Evolutionary conservation across 2,329 filamentous ascomycete genomes (phyloP).

Genomic region (Colletotrichum cordylinicola): DNA sequence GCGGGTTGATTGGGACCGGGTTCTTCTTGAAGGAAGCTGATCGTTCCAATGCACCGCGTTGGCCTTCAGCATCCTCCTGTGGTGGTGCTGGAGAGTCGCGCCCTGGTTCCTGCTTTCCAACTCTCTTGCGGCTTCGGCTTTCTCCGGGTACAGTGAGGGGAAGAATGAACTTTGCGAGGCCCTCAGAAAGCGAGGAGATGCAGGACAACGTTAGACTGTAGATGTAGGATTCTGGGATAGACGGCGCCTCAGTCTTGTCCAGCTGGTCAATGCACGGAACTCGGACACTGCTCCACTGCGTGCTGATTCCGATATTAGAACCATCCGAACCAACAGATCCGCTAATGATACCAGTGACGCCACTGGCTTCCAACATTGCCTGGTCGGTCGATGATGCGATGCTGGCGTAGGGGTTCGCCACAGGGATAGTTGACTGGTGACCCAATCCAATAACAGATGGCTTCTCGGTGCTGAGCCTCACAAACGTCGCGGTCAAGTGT

Average conservation of each 20-base stretch:
- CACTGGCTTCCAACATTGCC: conserved; percentile 87
- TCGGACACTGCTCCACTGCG: conserved; percentile 87
- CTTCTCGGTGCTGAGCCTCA: conserved; percentile 91
- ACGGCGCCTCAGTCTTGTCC: conserved; percentile 86
- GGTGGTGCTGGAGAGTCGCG: conserved; percentile 47
- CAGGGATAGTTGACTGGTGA: conserved; percentile 85
- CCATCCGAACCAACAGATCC: conserved; percentile 71
- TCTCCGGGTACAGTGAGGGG: conserved; percentile 88
- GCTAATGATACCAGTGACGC: conserved; percentile 86
- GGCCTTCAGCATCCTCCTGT: conserved; percentile 39
- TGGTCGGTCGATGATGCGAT: conserved; percentile 73
- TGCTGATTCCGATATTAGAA: conserved; percentile 79
- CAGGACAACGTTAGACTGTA: conserved; percentile 90
- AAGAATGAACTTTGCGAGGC: conserved; percentile 89
- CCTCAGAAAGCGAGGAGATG: conserved; percentile 89
- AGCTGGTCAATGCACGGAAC: conserved; percentile 92
- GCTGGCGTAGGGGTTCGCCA: conserved; percentile 59
- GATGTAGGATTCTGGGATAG: conserved; percentile 89
- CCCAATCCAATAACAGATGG: conserved; percentile 87
- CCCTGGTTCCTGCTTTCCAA: conserved; percentile 46
- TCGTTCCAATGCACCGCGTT: conserved; percentile 54
- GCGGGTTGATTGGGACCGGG: conserved; percentile 82
- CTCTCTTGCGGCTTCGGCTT: conserved; percentile 56
- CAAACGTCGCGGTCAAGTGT: conserved; percentile 85
- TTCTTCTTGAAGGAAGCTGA: conserved; percentile 75